phyloP scores from a whole-genome alignment of 1,284 basidiomycete genomes.

The Pseudozyma hubeiensis region DNA sequence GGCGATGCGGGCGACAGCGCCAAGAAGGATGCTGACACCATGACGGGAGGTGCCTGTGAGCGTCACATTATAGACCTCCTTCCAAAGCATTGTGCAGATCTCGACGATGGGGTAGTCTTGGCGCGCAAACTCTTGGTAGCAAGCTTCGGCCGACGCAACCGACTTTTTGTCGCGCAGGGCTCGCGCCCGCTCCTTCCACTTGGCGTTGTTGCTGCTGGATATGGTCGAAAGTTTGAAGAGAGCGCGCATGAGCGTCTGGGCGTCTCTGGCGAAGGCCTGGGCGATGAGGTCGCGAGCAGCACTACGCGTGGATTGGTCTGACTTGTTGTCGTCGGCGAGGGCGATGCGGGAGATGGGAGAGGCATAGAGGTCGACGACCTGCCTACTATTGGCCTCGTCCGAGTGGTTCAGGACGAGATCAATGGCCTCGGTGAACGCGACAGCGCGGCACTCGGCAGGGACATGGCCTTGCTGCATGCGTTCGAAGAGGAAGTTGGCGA shows the following conservation, averaged over 20 bases:
- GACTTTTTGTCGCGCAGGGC: constrained; percentile 26
- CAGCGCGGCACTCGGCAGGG: constrained; percentile 30
- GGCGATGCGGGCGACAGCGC: constrained; percentile 37
- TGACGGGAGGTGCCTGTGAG: constrained; percentile 14
- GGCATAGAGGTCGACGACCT: constrained; percentile 60
- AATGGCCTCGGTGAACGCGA: constrained; percentile 44
- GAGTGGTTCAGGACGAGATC: constrained; percentile 37
- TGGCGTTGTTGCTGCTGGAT: constrained; percentile 23
- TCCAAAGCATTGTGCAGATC: constrained; percentile 52
- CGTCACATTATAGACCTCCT: constrained; percentile 43
- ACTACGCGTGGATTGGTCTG: constrained; percentile 20
- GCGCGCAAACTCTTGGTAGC: constrained; percentile 27
- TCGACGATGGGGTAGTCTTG: constrained; percentile 30
- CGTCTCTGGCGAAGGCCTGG: constrained; percentile 47
- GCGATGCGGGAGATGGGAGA: constrained; percentile 46
- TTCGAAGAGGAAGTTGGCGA: constrained; percentile 63
- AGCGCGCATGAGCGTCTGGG: constrained; percentile 21
- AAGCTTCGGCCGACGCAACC: constrained; percentile 10
- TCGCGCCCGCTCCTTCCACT: constrained; percentile 28
- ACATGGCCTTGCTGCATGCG: constrained; percentile 59
- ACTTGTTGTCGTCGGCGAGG: constrained; percentile 28
- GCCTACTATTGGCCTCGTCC: constrained; percentile 41
- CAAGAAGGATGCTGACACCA: constrained; percentile 42
- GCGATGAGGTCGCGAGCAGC: constrained; percentile 46
- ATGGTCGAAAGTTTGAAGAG: constrained; percentile 33